Base-by-base conservation (phyloP, 2,329 filamentous ascomycete genomes). In the Cercospora beticola region DNA sequence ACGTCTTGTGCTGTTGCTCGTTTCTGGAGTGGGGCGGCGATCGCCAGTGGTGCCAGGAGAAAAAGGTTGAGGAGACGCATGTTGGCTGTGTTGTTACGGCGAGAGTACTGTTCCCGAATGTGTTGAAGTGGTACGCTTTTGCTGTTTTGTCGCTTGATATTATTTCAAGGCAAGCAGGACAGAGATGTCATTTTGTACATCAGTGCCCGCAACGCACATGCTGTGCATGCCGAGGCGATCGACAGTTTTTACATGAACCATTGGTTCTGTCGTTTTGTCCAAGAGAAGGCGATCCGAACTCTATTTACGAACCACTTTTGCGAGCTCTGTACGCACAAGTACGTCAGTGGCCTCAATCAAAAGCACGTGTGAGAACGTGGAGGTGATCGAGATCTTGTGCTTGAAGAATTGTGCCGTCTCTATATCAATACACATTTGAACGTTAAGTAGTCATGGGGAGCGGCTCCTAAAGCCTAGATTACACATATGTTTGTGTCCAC, bases 41-140 rank as follows among this genome's bases (percentile, higher is more conserved):
- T 58, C 9, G 71, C 68, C 14, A 74, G 65, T 16, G 73, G 69
- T n/a, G 71, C 69, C 49, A 73, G 33, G 59, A 69, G n/a, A 66
- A 72, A 65, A 30, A 71, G 59, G 40, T 26, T 63, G 68, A 69
- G 46, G 58, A 62, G 33, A 36, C 65, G 68, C 71, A 73, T 73
- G 61, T 21, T 56, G 43, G 6, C 9, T 63, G 21, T 28, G 21
- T 14, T 49, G 31, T 40, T 26, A 5, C 23, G 58, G 60, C 18
- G 18, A 14, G 23, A 26, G 31, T 14, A 5, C 31, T 33, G 31
- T 33, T n/a, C 23, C 28, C 14, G 30, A 40, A n/a, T 40, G 14
- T 8, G 36, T 18, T 61, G 28, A 6, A 40, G 30, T n/a, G 23
- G 16, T 33, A 5, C 14, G 43, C n/a, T 31, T 30, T 31, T 43